These are phyloP conservation scores for Pseudohalonectria lignicola DNA, from an alignment of 2,329 filamentous ascomycete species.

Conservation along the genomic window DNA sequence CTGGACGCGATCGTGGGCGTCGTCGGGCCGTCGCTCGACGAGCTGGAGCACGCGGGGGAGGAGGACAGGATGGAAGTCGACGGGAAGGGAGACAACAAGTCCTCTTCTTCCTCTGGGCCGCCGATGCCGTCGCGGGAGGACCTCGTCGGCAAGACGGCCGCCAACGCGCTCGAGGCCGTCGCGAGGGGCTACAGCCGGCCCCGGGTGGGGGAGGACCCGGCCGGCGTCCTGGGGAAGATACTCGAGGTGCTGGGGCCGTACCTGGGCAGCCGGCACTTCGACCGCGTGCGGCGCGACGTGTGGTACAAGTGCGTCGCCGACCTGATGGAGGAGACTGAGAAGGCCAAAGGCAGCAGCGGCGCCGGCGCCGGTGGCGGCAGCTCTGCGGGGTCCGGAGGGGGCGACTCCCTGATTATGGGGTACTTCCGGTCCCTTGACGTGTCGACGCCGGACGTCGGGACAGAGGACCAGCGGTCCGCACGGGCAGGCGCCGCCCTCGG, in stretches of 20 bases:
- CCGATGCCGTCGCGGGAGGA: conserved; percentile 19
- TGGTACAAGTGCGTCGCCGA: conserved; percentile 41
- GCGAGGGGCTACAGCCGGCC: conserved; percentile 33
- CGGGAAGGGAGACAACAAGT: conserved; percentile 21
- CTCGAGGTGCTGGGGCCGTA: conserved; percentile 27
- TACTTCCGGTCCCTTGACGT: conserved; percentile 37
- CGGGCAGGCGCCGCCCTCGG: conserved; percentile 33
- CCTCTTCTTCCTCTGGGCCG: too few relatives aligned
- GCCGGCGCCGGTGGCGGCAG: too few relatives aligned
- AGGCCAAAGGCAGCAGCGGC: conserved; percentile 11
- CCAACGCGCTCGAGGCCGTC: conserved; percentile 38
- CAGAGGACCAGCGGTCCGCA: conserved; percentile 37
- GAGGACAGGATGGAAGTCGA: conserved; percentile 56
- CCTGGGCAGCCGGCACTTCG: conserved; percentile 24
- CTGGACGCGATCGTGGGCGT: conserved; percentile 56
- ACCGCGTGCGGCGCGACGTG: conserved; percentile 31
- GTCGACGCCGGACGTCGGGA: conserved; percentile 31
- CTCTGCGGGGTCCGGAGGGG: conserved; percentile 6
- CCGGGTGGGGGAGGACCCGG: conserved; percentile 23
- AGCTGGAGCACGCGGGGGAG: conserved; percentile 32
- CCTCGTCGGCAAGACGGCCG: conserved; percentile 28
- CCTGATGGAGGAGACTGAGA: conserved; percentile 29
- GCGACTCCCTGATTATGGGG: conserved; percentile 9
- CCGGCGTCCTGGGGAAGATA: conserved; percentile 26
- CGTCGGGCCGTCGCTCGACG: conserved; percentile 50